Conservation (phyloP, 345 rosid genomes). For the Syzygium aromaticum region DNA sequence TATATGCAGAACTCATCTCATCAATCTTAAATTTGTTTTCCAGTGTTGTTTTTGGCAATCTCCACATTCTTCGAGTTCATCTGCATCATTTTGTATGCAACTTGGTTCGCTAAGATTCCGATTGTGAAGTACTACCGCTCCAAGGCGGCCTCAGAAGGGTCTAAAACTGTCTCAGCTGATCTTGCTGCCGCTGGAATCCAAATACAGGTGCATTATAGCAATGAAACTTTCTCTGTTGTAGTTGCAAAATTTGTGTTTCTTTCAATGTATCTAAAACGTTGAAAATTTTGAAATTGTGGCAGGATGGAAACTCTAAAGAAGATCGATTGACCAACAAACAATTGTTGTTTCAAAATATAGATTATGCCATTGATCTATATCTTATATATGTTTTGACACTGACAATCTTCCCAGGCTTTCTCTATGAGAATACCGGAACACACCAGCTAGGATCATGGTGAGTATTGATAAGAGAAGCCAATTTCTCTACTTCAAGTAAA, state of each 20-base stretch:
- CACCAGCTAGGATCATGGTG: conserved; percentile 27
- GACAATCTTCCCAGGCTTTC: conserved; percentile 81
- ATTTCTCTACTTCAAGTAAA: not conserved
- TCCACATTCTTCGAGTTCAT: conserved; percentile 56
- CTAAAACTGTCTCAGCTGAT: conserved; percentile 71
- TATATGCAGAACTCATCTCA: not conserved
- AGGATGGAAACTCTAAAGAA: conserved; percentile 31
- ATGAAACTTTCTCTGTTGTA: not conserved
- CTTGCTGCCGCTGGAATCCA: conserved; percentile 85
- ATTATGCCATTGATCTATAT: conserved; percentile 51
- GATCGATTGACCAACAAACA: conserved; percentile 47
- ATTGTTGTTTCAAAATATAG: conserved; percentile 46
- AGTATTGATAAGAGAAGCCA: not conserved
- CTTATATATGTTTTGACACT: conserved; percentile 61
- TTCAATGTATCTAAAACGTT: not conserved
- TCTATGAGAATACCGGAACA: conserved; percentile 67
- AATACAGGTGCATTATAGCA: conserved; percentile 10
- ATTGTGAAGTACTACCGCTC: conserved; percentile 75
- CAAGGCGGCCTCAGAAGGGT: conserved; percentile 86
- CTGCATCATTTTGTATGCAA: conserved; percentile 57
- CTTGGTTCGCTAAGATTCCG: conserved; percentile 61
- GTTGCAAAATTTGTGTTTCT: too few species aligned
- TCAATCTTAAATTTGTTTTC: not conserved
- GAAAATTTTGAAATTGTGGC: not conserved
- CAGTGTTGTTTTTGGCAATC: conserved; percentile 78